Conservation (phyloP, 164 flowering plant species). For the Kalanchoe fedtschenkoi region DNA sequence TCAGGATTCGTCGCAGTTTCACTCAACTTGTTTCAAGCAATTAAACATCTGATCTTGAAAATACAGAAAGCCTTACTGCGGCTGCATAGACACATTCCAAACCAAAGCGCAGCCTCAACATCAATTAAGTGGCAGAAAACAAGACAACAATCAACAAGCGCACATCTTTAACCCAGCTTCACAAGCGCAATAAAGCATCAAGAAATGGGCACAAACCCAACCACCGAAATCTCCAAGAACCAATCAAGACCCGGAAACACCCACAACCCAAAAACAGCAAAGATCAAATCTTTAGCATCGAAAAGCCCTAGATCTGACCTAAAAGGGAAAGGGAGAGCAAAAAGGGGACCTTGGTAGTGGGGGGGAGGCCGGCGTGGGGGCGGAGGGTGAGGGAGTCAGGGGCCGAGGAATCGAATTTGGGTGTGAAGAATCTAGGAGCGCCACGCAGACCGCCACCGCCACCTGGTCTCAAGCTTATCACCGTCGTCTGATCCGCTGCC, state of each 20-base stretch:
- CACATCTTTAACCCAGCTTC: not conserved
- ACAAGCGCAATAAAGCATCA: not conserved
- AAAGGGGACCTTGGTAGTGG: slow-evolving; percentile 7
- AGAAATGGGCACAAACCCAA: not conserved
- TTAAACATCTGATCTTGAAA: too few relatives aligned
- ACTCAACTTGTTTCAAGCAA: too few relatives aligned
- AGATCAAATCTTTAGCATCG: not conserved
- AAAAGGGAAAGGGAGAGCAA: not conserved
- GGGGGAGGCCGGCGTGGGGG: slow-evolving; percentile 6
- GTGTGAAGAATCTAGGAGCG: slow-evolving; percentile 6
- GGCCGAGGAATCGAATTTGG: slow-evolving; percentile 9
- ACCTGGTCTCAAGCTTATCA: slow-evolving; percentile 11
- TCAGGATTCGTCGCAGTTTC: too few relatives aligned
- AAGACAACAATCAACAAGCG: too few relatives aligned
- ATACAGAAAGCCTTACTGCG: too few relatives aligned
- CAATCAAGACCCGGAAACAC: slow-evolving; percentile 1
- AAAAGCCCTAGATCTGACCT: not conserved
- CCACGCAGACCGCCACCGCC: slow-evolving; percentile 7
- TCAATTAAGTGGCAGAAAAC: too few relatives aligned
- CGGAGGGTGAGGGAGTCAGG: slow-evolving; percentile 7
- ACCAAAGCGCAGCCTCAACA: too few relatives aligned
- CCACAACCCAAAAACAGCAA: not conserved
- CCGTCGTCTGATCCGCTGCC: slow-evolving; percentile 11
- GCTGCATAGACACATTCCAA: too few relatives aligned
- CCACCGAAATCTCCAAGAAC: not conserved